phyloP scores from a whole-genome alignment of 306 rosid genomes.

The Cajanus cajan region DNA sequence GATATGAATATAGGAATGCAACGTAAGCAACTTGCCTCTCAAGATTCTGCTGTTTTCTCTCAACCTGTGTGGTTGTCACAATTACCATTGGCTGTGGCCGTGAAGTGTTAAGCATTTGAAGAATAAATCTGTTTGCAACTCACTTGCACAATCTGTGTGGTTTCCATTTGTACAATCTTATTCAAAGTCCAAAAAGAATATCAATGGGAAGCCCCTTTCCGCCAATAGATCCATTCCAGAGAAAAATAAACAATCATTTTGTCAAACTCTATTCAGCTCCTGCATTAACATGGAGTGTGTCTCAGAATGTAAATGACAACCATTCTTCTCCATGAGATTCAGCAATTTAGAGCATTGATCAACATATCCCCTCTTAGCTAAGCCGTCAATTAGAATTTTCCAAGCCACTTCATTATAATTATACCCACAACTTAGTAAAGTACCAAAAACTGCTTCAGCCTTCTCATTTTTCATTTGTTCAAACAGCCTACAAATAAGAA shows the following conservation, averaged over 20 bases:
- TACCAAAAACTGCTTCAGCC: slow-evolving; percentile 59
- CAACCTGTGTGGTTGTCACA: neutral
- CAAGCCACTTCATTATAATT: slow-evolving; percentile 79
- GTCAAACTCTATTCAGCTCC: slow-evolving; percentile 45
- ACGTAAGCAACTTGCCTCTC: slow-evolving; percentile 41
- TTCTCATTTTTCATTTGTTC: slow-evolving; percentile 54
- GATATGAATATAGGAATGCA: slow-evolving; percentile 14
- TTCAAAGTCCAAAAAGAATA: slow-evolving; percentile 18
- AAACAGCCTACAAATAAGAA: slow-evolving; percentile 68
- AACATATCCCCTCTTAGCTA: slow-evolving; percentile 58
- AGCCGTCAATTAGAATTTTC: slow-evolving; percentile 83
- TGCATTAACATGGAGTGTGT: slow-evolving; percentile 65
- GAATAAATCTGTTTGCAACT: slow-evolving; percentile 23
- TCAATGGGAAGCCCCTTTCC: slow-evolving; percentile 23
- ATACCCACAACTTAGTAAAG: slow-evolving; percentile 55
- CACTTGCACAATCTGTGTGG: slow-evolving; percentile 14
- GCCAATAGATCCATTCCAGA: slow-evolving; percentile 2
- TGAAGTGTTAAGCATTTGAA: slow-evolving; percentile 3
- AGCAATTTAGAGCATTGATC: slow-evolving; percentile 63
- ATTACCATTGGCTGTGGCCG: slow-evolving; percentile 2
- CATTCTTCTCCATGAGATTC: slow-evolving; percentile 57
- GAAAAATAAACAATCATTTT: slow-evolving; percentile 5
- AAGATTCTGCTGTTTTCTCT: slow-evolving; percentile 12
- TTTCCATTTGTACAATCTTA: slow-evolving; percentile 20
- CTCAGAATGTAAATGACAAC: slow-evolving; percentile 67